Base-by-base conservation (phyloP, 768 basidiomycete genomes). In the Lactarius hatsudake region DNA sequence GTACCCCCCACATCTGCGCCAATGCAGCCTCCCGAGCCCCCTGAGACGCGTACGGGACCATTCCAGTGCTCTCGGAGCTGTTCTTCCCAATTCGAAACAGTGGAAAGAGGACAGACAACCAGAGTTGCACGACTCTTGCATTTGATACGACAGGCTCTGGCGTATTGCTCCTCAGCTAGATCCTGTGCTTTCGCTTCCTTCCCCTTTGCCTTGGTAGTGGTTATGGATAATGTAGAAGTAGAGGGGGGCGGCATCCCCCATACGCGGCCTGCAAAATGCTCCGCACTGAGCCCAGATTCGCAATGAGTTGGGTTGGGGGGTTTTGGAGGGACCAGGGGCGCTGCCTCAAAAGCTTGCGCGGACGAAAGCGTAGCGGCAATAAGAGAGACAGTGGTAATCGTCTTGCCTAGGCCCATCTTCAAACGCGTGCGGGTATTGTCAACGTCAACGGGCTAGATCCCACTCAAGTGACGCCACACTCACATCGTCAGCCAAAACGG, bases 341-440 rank as follows among this genome's bases (percentile, higher is more conserved):
- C 36, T 80, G 73, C 56, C 43, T 70, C 70, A 87, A 76, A 95
- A 96, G 42, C 77, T 77, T 26, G 80, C 13, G 97, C 91, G 0
- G 90, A 83, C 59, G 75, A 71, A 17, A 96, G 81, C 1, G 97
- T 98, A 34, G 91, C 85, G 13, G 94, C 95, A 60, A 99, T 90
- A 59, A 99, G 83, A 18, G 96, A 92, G 30, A 98, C 92, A 68
- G 96, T 93, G 36, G 94, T 93, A 61, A 98, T 94, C 0, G 96
- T 98, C 78, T 98, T 98, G 20, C 96, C 96, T 34, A 99, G 85
- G 71, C 96, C 96, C 96, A 97, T 98, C 95, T 97, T 66, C 51
- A 32, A 63, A 63, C 20, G 34, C n/a, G 62, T 30, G 38, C 7
- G 38, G 30, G 2, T 23, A 26, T 36, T 57, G 32, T 59, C 17